Evolutionary conservation across 768 basidiomycete species (phyloP), one percentile per base, ranked within the genome.

Genomic region (Mycena vitilis): DNA sequence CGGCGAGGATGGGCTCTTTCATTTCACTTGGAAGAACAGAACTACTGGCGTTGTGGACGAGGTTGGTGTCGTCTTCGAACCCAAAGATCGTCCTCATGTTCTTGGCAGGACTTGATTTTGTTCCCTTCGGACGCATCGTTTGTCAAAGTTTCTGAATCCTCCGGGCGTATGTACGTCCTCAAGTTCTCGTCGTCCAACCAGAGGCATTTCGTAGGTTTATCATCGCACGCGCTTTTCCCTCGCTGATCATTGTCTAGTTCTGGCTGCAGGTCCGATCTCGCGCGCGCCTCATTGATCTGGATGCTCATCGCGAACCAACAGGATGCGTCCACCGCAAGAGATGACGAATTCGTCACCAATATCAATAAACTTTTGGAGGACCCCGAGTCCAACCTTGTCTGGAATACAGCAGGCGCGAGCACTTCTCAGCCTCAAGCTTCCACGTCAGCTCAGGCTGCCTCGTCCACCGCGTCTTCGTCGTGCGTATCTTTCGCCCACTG

Each of bases 101-200:
- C 10, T 23, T 23, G 60, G 22, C 70, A 95, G 93, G 95, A 98
- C 74, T 80, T 96, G 62, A 95, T 97, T 70, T 80, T 97, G 60
- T 94, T 96, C 78, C 94, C 95, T 1, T 86, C 88, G 2, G 95
- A 98, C 78, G 95, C 95, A 5, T 87, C 85, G 0, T 95, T 98
- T 75, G 84, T 85, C 72, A 91, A 90, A 78, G 91, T 96, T 12
- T 68, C 86, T 2, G 88, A 94, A 74, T 86, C 91, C 12, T 82
- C 83, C 38, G 94, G 92, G 8, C 84, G 95, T 68, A 89, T 91
- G 6, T 95, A 93, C 73, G 93, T 96, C 69, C 90, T 97, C 77
- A 95, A 93, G 80, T 97, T 98, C 82, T 90, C 92, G 0, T 95
- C 93, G 23, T 96, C 95, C 16, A 87, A 95, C 76, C 93, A 95